A percentile compares a stretch with the other conserved stretches of the same genome.
These are phyloP conservation scores for Diplodia seriata DNA, from an alignment of 2,329 filamentous ascomycete species.

Conservation along the genomic window DNA sequence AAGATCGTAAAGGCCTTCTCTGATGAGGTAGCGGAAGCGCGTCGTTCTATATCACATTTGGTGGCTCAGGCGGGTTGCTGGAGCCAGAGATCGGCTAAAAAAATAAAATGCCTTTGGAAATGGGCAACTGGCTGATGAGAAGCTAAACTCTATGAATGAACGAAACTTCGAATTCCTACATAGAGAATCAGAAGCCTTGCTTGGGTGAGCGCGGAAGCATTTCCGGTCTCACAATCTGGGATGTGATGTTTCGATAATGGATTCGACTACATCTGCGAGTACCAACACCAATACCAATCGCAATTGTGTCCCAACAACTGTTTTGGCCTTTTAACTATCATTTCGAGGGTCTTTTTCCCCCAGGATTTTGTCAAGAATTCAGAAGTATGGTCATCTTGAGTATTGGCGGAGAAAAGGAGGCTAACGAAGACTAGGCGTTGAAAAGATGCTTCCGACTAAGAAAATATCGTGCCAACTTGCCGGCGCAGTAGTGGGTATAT, in stretches of 20 bases:
- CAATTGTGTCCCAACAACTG: too few species aligned
- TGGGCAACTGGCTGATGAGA: background rate
- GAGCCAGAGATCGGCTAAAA: background rate
- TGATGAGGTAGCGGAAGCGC: background rate
- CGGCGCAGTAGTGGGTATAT: constrained; percentile 18
- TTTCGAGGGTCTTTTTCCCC: too few species aligned
- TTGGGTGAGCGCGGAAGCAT: too few species aligned
- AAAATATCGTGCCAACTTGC: constrained; percentile 12
- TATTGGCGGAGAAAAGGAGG: constrained; percentile 8
- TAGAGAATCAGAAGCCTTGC: background rate
- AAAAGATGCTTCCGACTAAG: constrained; percentile 7
- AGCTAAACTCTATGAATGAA: constrained; percentile 1
- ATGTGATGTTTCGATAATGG: background rate
- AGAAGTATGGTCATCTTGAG: background rate
- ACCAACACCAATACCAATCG: background rate
- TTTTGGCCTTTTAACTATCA: too few species aligned
- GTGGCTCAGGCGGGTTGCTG: background rate
- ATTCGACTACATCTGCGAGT: background rate
- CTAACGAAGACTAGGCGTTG: constrained; percentile 7
- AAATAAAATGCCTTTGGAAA: background rate
- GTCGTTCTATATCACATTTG: background rate
- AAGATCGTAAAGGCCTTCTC: background rate
- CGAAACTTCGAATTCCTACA: background rate
- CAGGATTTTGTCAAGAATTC: background rate
- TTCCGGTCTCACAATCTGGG: too few species aligned